Base-by-base conservation (phyloP, 441 rosid genomes). In the Euphorbia corollata region DNA sequence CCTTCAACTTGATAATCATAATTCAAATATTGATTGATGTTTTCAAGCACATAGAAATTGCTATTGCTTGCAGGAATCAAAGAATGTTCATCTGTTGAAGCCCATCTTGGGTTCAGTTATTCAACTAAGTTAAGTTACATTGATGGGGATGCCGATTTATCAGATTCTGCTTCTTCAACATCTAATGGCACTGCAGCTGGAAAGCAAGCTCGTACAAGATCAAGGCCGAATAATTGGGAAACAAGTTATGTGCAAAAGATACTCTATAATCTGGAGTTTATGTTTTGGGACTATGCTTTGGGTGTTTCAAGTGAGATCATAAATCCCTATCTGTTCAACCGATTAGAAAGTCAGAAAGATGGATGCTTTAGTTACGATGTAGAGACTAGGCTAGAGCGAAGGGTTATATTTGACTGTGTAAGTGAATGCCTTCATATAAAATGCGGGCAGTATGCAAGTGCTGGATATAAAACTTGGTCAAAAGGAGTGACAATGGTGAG, bases 401-500 rank as follows among this genome's bases (percentile, higher is more conserved):
- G 83, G 75, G 60, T 68, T 20, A 68, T 95, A 50, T 90, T 92
- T 58, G 96, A 92, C 68, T 83, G 86, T 41, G 84, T 84, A 57
- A 83, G 84, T 11, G 95, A 90, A 67, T 87, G 86, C 78, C 47
- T 95, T 73, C 88, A 82, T 9, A 61, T 74, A 59, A 88, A 84
- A 77, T 84, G 86, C 71, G 78, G 85, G 69, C 81, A 56, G 18
- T 78, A 75, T 57, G 75, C 75, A 22, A 76, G 77, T 3, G 88
- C 95, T 61, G 95, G 95, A 59, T 84, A 71, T 72, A 75, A 74
- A 71, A 66, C 75, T 23, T 85, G 85, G 91, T 76, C 62, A 1
- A 81, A 76, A 69, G 93, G 91, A 59, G 76, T 68, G 61, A 24
- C 72, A 7, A 75, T 77, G 69, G 75, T 87, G 74, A 82, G 80